Base-by-base conservation (phyloP, 2,329 filamentous ascomycete genomes). In the Aspergillus arachidicola region DNA sequence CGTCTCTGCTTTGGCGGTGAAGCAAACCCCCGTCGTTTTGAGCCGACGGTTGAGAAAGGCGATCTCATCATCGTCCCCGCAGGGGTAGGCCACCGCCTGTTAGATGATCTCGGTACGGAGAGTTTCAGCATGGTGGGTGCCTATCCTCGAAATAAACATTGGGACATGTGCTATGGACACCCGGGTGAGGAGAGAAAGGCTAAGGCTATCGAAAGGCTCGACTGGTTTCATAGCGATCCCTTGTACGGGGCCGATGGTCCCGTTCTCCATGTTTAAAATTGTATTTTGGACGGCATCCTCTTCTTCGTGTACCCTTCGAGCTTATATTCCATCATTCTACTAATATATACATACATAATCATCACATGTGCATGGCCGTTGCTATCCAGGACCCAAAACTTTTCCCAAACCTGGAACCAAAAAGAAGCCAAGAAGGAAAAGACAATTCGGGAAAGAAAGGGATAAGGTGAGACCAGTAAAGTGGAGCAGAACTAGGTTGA, bases 141-240 rank as follows among this genome's bases (percentile, higher is more conserved):
- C 55, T 91, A 92, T 80, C 89, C 87, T 0, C 77, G 67, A 28
- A 84, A 78, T 19, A 82, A 80, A 61, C 67, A 74, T 21, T 92
- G 88, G 88, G 88, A 91, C 74, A 91, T 92, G 89, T 91, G 89
- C 69, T 90, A 91, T 78, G 89, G 89, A 1, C 80, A 80, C 58
- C 69, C 79, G 43, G 85, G 81, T 0, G 89, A 90, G 71, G 83
- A 86, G 70, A 73, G 75, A 7, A 85, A 85, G 69, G 74, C 84
- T 7, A 75, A 81, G 62, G 72, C 68, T 7, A 89, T 89, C 54
- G 72, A 67, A 58, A 67, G 69, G 4, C 67, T 90, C 69, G 69
- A 67, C 6, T 90, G 87, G 88, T 87, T 90, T 66, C 72, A 80
- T 51, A 82, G 71, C 64, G 88, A 90, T 79, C 87, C 87, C 21